Evolutionary conservation across 2,329 filamentous ascomycete genomes (phyloP), one percentile per base, ranked within the genome.

Genomic region (Metarhizium album): DNA sequence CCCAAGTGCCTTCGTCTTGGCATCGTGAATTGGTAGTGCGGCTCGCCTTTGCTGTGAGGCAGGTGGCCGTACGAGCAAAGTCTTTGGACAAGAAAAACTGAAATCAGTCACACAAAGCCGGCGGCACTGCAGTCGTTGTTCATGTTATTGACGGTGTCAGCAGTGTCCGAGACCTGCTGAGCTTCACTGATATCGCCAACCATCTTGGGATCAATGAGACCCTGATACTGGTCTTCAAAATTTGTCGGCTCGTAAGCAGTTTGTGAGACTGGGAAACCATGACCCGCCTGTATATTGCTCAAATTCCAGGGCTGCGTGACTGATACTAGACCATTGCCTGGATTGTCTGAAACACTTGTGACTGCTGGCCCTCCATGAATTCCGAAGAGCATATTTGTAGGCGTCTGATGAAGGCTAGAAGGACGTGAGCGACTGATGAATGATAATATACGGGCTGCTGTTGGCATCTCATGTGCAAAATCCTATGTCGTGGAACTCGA

Each of bases 401-500:
- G 20, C 20, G 3, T 24, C 18, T 24, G 7, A 24, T 16, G 3
- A 43, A n/a, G 3, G 16, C 22, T 18, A 14, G 11, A 4, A 18
- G 40, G 13, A 43, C 22, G 40, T 22, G 20, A 43, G 4, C 9
- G 8, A 14, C 7, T 24, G 6, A 43, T 24, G 13, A 43, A 14
- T 14, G 40, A 43, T 13, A 43, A 24, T 8, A 43, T 43, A 6
- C 40, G 40, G 11, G 40, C 38, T 27, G 42, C 42, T 16, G 18
- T 24, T 14, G 46, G 42, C 27, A 52, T 43, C 24, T 48, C 40
- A 45, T 33, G 52, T 42, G 42, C 52, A 46, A 43, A 33, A 43
- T 22, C 24, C 52, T 53, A 53, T 47, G 33, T 45, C 31, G 52
- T 49, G 49, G 49, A 38, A 40, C 52, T 48, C n/a, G 49, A 43